Percentiles rank a stretch among this genome's conserved stretches.
Conservation (phyloP, 2,329 filamentous ascomycete genomes). For the Fusarium sp. region DNA sequence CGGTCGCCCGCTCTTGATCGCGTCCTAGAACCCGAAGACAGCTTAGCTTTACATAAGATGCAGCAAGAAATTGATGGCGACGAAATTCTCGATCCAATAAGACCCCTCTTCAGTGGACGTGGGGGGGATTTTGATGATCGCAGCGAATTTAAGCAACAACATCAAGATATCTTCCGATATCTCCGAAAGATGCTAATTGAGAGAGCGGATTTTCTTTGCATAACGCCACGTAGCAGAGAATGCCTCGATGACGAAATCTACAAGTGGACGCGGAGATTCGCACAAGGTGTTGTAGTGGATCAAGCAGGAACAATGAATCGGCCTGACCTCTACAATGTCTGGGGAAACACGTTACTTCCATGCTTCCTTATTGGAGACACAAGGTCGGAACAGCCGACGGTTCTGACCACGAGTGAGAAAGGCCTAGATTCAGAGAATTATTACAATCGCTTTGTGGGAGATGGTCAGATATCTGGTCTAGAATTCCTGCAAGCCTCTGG, state of each 20-base stretch:
- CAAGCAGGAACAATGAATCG: slow-evolving; percentile 35
- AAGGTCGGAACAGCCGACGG: slow-evolving; percentile 15
- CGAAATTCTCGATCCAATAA: too few species aligned
- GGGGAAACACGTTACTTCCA: slow-evolving; percentile 36
- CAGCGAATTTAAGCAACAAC: too few species aligned
- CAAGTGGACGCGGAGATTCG: background rate
- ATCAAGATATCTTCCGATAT: too few species aligned
- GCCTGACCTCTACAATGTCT: slow-evolving; percentile 27
- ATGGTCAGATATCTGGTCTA: slow-evolving; percentile 16
- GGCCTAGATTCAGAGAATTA: background rate
- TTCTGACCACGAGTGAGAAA: background rate
- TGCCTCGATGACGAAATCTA: too few species aligned
- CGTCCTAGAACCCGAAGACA: background rate
- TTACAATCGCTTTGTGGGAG: slow-evolving; percentile 4
- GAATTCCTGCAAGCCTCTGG: background rate
- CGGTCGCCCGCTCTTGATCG: background rate
- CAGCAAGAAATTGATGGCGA: background rate
- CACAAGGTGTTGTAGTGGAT: slow-evolving; percentile 26
- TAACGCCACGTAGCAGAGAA: too few species aligned
- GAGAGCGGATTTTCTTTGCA: too few species aligned
- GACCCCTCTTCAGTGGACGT: too few species aligned
- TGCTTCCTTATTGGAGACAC: slow-evolving; percentile 35
- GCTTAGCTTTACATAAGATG: background rate
- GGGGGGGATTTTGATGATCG: too few species aligned
- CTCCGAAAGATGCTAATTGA: too few species aligned